A percentile compares a stretch with the other conserved stretches of the same genome.
phyloP scores from a whole-genome alignment of 805 yeast genomes.

The Starmerella stigmatis region DNA sequence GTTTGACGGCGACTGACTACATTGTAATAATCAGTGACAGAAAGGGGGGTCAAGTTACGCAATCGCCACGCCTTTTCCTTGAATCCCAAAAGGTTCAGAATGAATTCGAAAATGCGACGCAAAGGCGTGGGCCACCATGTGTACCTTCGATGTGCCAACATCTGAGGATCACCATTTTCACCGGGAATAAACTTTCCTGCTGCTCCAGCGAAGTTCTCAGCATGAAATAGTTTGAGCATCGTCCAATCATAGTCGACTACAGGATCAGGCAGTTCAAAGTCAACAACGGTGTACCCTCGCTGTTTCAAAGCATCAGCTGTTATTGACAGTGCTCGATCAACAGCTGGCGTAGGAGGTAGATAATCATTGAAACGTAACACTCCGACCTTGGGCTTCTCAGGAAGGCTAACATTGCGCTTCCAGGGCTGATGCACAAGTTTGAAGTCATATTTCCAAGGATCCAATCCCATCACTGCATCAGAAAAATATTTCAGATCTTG shows the following conservation, averaged over 20 bases:
- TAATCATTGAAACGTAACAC: constrained; percentile 41
- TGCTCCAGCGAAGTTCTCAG: constrained; percentile 31
- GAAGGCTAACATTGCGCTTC: constrained; percentile 34
- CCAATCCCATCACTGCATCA: constrained; percentile 37
- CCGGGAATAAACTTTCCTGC: too few relatives aligned
- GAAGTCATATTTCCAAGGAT: constrained; percentile 51
- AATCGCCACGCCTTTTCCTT: constrained; percentile 31
- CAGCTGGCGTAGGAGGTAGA: constrained; percentile 43
- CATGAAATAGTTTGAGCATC: constrained; percentile 45
- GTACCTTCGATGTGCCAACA: constrained; percentile 26
- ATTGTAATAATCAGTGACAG: constrained; percentile 30
- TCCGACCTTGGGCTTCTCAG: constrained; percentile 39
- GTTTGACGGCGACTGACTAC: constrained; percentile 31
- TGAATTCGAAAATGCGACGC: constrained; percentile 31
- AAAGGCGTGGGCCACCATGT: constrained; percentile 30
- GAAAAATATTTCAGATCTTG: constrained; percentile 42
- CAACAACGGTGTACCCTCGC: constrained; percentile 41
- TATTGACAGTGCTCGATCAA: constrained; percentile 33
- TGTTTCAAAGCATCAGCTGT: constrained; percentile 34
- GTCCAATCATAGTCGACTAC: constrained; percentile 45
- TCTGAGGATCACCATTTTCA: too few relatives aligned
- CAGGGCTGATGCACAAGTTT: constrained; percentile 39
- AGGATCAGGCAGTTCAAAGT: constrained; percentile 41
- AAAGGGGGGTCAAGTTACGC: constrained; percentile 28
- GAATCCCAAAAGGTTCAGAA: constrained; percentile 33